Percentiles rank a stretch among this genome's conserved stretches.
Evolutionary conservation across 2,329 filamentous ascomycete genomes (phyloP).

Genomic region (Pezicula rhizophila): DNA sequence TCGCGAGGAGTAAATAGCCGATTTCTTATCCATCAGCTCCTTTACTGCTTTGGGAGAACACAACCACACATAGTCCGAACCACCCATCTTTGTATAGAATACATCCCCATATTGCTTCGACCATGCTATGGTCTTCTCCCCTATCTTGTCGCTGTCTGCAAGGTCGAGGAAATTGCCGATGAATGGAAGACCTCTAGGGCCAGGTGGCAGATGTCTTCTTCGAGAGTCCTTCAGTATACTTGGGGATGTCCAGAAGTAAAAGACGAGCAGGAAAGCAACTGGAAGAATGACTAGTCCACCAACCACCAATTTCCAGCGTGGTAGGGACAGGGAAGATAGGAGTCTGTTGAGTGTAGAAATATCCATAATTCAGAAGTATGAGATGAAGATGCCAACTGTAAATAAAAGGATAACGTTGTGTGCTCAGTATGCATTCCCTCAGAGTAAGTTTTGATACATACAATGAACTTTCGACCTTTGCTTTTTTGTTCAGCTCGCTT

Average conservation of each 20-base stretch:
- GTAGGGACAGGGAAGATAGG: no score
- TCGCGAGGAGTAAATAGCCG: conserved; percentile 29
- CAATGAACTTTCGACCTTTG: no score
- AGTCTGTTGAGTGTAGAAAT: no score
- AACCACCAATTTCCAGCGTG: conserved; percentile 3
- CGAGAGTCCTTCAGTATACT: conserved; percentile 15
- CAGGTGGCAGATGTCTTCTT: conserved; percentile 29
- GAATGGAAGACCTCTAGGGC: conserved; percentile 32
- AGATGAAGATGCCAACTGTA: no score
- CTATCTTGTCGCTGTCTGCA: conserved; percentile 26
- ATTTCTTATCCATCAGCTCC: conserved; percentile 20
- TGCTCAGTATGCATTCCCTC: no score
- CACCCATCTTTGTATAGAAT: conserved; percentile 34
- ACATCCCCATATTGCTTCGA: conserved; percentile 30
- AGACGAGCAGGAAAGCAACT: conserved; percentile 4
- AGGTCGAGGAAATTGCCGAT: conserved; percentile 33
- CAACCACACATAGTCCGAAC: conserved; percentile 34
- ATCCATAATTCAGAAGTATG: no score
- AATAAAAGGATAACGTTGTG: no score
- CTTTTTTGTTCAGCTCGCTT: no score
- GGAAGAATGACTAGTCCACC: conserved; percentile 4
- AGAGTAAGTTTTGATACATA: no score
- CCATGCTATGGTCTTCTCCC: conserved; percentile 28
- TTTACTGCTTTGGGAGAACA: conserved; percentile 21
- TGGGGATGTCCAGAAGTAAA: conserved; percentile 14